Conservation (phyloP, 2,329 filamentous ascomycete species). For the Colletotrichum sp. region DNA sequence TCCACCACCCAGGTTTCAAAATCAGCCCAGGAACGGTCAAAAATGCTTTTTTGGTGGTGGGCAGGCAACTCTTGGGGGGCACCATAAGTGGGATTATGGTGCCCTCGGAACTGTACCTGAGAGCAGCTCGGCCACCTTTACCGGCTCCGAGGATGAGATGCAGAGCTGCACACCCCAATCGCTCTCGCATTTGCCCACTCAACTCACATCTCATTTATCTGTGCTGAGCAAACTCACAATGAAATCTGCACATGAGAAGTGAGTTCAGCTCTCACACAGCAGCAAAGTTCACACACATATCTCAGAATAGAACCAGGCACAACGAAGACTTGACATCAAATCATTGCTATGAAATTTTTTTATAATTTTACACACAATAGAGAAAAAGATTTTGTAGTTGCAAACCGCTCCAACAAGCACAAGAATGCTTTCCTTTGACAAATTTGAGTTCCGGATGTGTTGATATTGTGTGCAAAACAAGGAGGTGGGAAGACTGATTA, state of each 20-base stretch:
- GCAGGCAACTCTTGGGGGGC: not conserved
- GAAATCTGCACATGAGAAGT: not conserved
- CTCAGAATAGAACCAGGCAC: not conserved
- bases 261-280: not conserved
- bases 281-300: not conserved
- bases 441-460: not conserved
- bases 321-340: not conserved
- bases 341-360: not conserved
- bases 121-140: not conserved
- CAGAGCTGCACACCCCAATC: not conserved
- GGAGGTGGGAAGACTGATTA: not conserved
- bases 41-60: not conserved
- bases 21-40: not conserved
- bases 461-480: not conserved
- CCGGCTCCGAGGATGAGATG: not conserved
- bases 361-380: conserved; percentile 6
- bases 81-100: not conserved
- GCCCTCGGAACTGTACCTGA: not conserved
- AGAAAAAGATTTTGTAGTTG: not conserved
- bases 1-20: conserved; percentile 11
- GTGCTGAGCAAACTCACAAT: not conserved
- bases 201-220: not conserved
- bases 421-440: not conserved
- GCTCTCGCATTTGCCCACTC: not conserved
- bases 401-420: not conserved